phyloP scores from a whole-genome alignment of 2,329 filamentous ascomycete genomes.

The Penicillium sp. region DNA sequence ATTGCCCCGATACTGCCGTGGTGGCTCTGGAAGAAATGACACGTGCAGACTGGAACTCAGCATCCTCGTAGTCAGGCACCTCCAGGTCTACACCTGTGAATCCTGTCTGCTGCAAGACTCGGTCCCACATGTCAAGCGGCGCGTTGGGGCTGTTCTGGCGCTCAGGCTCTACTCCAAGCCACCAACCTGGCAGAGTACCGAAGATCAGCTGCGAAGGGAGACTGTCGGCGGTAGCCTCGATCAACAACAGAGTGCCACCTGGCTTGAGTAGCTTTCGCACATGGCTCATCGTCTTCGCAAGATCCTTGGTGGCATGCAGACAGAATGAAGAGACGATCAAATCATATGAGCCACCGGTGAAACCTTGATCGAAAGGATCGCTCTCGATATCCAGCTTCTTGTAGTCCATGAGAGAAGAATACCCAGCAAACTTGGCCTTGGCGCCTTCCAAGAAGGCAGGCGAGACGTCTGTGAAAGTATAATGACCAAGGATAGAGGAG shows the following conservation, averaged over 20 bases:
- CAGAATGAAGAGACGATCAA: neutral
- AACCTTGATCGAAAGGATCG: neutral
- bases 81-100: constrained; percentile 6
- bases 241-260: neutral
- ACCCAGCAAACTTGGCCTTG: neutral
- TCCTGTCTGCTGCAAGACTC: neutral
- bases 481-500: neutral
- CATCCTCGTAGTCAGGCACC: neutral
- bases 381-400: neutral
- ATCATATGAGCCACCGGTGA: neutral
- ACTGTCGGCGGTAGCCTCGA: neutral
- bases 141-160: neutral
- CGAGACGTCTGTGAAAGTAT: neutral
- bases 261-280: neutral
- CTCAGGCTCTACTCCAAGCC: neutral
- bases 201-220: neutral
- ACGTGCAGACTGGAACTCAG: too few relatives aligned
- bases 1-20: too few relatives aligned
- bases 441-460: neutral
- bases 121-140: constrained; percentile 1
- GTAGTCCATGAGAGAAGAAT: neutral
- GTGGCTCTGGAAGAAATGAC: too few relatives aligned
- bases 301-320: neutral
- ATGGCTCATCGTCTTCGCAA: neutral
- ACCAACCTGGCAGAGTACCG: constrained; percentile 1